Conservation (phyloP, 2,329 filamentous ascomycete species). For the Herpotrichia juniperi region DNA sequence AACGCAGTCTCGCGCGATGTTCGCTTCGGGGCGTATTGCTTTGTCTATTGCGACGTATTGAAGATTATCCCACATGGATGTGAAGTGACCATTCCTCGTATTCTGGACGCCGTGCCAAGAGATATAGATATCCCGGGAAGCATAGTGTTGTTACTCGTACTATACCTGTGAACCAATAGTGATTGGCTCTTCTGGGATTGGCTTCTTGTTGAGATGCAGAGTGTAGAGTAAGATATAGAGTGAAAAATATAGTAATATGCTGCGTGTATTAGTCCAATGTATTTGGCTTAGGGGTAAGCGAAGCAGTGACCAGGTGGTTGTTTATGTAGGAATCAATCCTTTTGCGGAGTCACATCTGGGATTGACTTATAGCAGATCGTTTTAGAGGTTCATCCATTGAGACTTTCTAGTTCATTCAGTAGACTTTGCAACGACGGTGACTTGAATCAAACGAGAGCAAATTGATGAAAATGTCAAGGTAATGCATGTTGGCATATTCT, state of each 20-base stretch:
- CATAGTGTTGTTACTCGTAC: not conserved
- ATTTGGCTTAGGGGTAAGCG: not conserved
- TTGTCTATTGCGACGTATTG: not conserved
- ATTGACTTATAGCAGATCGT: too few relatives aligned
- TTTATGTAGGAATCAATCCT: not conserved
- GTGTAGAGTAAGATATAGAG: too few relatives aligned
- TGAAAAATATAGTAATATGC: not conserved
- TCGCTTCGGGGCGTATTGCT: not conserved
- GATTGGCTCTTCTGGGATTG: not conserved
- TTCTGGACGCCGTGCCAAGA: not conserved
- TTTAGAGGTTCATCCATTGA: not conserved
- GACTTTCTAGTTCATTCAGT: too few relatives aligned
- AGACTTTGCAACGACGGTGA: not conserved
- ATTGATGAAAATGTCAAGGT: not conserved
- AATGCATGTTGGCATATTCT: not conserved
- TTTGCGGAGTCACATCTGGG: too few relatives aligned
- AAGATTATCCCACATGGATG: not conserved
- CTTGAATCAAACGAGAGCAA: not conserved
- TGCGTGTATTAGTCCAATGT: not conserved
- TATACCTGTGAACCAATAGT: not conserved
- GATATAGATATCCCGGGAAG: not conserved
- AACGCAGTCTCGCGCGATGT: not conserved
- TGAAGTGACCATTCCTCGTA: not conserved
- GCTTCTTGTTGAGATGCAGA: not conserved
- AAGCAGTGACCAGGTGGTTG: not conserved